Conservation (phyloP, 306 rosid species). For the Prinsepia uniflora region DNA sequence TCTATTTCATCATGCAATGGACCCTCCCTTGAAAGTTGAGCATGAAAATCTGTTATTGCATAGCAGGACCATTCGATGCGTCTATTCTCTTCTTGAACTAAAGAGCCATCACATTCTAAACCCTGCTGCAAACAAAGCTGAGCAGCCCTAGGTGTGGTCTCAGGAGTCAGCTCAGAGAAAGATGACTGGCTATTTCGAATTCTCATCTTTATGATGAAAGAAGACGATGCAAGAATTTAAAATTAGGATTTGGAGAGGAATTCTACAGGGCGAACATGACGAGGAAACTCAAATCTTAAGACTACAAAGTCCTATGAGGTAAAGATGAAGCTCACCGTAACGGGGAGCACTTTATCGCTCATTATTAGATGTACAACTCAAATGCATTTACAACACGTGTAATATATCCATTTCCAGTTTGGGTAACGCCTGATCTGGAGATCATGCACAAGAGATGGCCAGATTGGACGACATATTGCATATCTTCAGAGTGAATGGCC, state of each 20-base stretch:
- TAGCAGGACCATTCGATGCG: background rate
- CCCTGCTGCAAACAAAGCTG: background rate
- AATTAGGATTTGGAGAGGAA: background rate
- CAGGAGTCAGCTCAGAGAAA: constrained; percentile 2
- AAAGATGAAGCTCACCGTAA: background rate
- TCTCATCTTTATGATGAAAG: constrained; percentile 10
- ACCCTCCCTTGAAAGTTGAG: background rate
- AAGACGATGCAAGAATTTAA: background rate
- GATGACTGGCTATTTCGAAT: constrained; percentile 4
- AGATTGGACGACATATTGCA: background rate
- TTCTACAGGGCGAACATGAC: background rate
- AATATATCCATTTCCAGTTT: constrained; percentile 5
- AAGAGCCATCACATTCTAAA: background rate
- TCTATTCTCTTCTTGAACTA: constrained; percentile 10
- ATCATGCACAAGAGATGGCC: background rate
- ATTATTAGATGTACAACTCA: constrained; percentile 9
- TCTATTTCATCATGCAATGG: constrained; percentile 6
- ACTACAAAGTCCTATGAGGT: background rate
- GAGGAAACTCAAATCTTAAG: background rate
- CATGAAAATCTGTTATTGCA: background rate
- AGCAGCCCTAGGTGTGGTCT: background rate
- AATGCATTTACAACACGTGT: constrained; percentile 13
- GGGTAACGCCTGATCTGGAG: background rate
- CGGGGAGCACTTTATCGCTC: background rate
- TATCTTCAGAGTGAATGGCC: background rate